Base-by-base conservation (phyloP, 495 filamentous ascomycete genomes). In the Neurospora cerealis region DNA sequence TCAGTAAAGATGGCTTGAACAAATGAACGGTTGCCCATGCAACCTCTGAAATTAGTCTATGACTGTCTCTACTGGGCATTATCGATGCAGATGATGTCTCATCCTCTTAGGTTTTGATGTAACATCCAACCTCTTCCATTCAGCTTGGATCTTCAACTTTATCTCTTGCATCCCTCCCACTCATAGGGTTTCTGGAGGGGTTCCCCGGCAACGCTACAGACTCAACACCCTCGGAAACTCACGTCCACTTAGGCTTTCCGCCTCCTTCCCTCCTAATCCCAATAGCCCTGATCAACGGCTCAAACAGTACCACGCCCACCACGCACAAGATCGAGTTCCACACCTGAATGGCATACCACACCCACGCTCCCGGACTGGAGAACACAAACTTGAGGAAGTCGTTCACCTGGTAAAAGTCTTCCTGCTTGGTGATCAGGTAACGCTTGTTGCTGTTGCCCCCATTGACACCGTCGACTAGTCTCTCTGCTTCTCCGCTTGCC, bases 321-420 rank as follows among this genome's bases (percentile, higher is more conserved):
- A 91, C 79, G 76, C 91, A 95, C 38, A 91, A 79, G 2, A 87
- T 54, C 11, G 91, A 91, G 34, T 89, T 88, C 54, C 87, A 81
- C 11, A 89, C 76, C 78, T 94, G 91, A 86, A 86, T 90, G 3
- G 84, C 40, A 4, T 60, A 75, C 76, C 86, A 83, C 0, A 93
- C 80, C 6, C 88, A 11, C 17, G 86, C 83, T 44, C 80, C 85
- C 0, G 83, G 83, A n/a, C 80, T 79, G 36, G 83, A 85, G 34
- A 81, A 75, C 69, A 89, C 72, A 74, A 96, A 96, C 74, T 91
- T 91, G 66, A 96, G 81, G 75, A 93, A 91, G 76, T 97, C 90
- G 39, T 91, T 90, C 4, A 89, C 84, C 79, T 96, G 93, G 77
- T 97, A 97, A 24, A 94, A 82, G 77, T 97, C 94, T 73, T 96